A percentile compares a stretch with the other conserved stretches of the same genome.
These are phyloP conservation scores for Angomonas deanei DNA, from an alignment of 208 protist genomes.

Conservation along the genomic window DNA sequence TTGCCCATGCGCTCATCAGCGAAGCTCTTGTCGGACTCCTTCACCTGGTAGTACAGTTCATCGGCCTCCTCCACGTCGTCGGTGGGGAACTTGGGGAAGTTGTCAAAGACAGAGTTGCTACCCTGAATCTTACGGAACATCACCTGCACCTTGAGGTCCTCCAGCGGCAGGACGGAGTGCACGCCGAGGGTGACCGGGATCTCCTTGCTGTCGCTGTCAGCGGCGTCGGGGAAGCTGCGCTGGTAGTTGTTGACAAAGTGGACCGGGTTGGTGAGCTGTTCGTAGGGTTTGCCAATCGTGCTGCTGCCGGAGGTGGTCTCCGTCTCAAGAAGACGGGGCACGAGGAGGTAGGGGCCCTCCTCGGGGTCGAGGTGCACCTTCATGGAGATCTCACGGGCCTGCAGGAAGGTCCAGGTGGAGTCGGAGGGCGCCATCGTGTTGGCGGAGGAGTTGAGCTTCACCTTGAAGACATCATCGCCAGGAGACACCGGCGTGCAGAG, in stretches of 20 bases:
- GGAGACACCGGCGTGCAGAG: constrained; percentile 20
- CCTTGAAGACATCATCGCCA: constrained; percentile 24
- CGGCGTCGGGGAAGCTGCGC: constrained; percentile 18
- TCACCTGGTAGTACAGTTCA: constrained; percentile 58
- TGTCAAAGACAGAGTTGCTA: constrained; percentile 72
- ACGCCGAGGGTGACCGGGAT: constrained; percentile 61
- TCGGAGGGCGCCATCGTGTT: constrained; percentile 41
- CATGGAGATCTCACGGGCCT: constrained; percentile 79
- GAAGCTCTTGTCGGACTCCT: constrained; percentile 28
- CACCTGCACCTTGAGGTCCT: constrained; percentile 13
- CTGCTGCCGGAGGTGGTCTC: constrained; percentile 27
- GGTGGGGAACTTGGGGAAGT: constrained; percentile 80
- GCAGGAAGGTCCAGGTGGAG: constrained; percentile 71
- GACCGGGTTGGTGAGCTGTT: constrained; percentile 27
- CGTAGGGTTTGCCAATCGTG: constrained; percentile 30
- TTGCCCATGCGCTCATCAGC: constrained; percentile 39
- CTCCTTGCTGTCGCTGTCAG: constrained; percentile 23
- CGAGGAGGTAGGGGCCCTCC: constrained; percentile 56
- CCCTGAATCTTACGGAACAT: constrained; percentile 25
- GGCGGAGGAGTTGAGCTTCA: constrained; percentile 55
- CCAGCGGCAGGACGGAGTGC: constrained; percentile 11
- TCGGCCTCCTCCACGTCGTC: constrained; percentile 27
- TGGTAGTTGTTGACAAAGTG: constrained; percentile 57
- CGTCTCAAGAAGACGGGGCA: constrained; percentile 69
- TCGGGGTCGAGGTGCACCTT: constrained; percentile 39